Evolutionary conservation across 371 early-diverging fungal species (phyloP), one percentile per base, ranked within the genome.

Genomic region (Rhizopus delemar): DNA sequence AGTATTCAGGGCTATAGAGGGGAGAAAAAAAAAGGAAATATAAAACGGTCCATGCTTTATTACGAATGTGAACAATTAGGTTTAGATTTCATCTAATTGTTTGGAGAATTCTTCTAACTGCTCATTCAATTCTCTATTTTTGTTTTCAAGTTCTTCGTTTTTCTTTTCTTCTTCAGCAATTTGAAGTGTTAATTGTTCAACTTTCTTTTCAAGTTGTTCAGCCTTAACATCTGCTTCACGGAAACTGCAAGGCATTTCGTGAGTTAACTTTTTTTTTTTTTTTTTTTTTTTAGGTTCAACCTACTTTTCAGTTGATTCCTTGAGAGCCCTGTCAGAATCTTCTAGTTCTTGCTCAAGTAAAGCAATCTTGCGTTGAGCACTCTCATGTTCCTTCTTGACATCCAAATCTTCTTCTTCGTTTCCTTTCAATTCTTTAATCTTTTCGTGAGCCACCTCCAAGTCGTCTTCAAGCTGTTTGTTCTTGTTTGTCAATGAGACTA

Each of bases 141-240:
- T 87, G 34, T 62, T 69, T 57, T 69, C 74, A 52, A 85, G 67
- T 16, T 86, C 87, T 54, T 89, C 86, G 56, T 78, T 70, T 71
- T 80, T 86, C 60, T 63, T 67, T 69, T 92, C 93, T 34, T 81
- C 70, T 31, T 76, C 81, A 32, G 73, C 72, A 46, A 77, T 64
- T 56, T 86, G 76, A 57, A 65, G 69, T 68, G 87, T 89, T 71
- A 90, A 63, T 65, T 88, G 85, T 39, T 81, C 77, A 36, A 87
- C 82, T 73, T 83, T 86, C 73, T 91, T 89, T 71, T 93, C 90
- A 64, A 87, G 83, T 62, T 84, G 86, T 64, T 93, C 93, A 58
- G 87, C 86, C 74, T 87, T 86, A 65, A 93, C 82, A 71, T 93
- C 92, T 52, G 86, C 84, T 59, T 84, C 85, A 58, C 90, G 87